phyloP scores from a whole-genome alignment of 805 yeast genomes.

The Danielia reshetovae region DNA sequence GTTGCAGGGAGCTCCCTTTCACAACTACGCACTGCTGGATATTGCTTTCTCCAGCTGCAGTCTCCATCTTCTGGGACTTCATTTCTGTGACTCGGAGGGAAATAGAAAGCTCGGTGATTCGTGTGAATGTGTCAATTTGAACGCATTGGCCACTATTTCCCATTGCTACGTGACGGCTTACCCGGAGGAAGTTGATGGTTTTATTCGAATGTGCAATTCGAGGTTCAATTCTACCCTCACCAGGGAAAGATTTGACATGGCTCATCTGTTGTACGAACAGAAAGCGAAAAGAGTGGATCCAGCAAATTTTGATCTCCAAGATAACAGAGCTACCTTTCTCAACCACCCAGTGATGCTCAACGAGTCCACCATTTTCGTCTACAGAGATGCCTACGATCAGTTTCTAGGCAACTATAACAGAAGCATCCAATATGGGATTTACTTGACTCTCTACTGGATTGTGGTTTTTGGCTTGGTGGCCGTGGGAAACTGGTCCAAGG shows the following conservation, averaged over 20 bases:
- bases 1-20: slow-evolving; percentile 28
- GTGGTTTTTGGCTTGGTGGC: slow-evolving; percentile 22
- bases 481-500: slow-evolving; percentile 31
- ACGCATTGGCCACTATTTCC: slow-evolving; percentile 35
- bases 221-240: slow-evolving; percentile 20
- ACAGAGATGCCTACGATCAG: slow-evolving; percentile 29
- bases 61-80: slow-evolving; percentile 18
- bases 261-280: slow-evolving; percentile 11
- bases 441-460: slow-evolving; percentile 30
- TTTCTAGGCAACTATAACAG: slow-evolving; percentile 39
- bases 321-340: background rate
- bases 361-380: slow-evolving; percentile 15
- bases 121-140: slow-evolving; percentile 27
- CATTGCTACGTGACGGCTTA: slow-evolving; percentile 29
- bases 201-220: slow-evolving; percentile 23
- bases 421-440: slow-evolving; percentile 34
- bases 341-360: slow-evolving; percentile 24
- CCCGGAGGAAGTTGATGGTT: slow-evolving; percentile 20
- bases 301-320: background rate
- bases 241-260: slow-evolving; percentile 17
- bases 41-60: slow-evolving; percentile 32
- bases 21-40: slow-evolving; percentile 23
- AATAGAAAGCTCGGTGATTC: background rate
- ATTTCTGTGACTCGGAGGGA: slow-evolving; percentile 18
- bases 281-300: background rate